Conservation (phyloP, 1,284 basidiomycete genomes). For the Moniliophthora roreri region DNA sequence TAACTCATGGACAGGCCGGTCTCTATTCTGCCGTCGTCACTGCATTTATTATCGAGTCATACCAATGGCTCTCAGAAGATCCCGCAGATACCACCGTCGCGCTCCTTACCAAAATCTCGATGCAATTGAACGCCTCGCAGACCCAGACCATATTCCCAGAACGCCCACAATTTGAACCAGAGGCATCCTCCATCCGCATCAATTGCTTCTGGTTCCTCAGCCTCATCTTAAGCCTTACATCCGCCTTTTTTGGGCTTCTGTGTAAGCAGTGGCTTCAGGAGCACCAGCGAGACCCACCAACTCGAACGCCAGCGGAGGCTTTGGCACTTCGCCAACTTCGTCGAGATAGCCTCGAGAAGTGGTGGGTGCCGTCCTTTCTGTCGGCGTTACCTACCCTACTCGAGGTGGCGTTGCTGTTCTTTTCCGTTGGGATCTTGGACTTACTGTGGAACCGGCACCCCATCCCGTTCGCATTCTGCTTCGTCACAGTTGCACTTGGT, state of each 20-base stretch:
- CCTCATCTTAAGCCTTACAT: too few relatives aligned
- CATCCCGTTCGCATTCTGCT: not conserved
- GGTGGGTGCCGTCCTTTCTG: not conserved
- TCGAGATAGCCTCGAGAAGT: not conserved
- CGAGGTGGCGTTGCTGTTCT: constrained; percentile 2
- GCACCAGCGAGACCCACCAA: too few relatives aligned
- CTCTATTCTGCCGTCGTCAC: constrained; percentile 8
- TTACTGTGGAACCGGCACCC: constrained; percentile 1
- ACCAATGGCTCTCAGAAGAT: constrained; percentile 7
- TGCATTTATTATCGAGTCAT: constrained; percentile 9
- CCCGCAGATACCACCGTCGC: too few relatives aligned
- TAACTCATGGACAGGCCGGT: not conserved
- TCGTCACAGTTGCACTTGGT: not conserved
- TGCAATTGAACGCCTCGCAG: constrained; percentile 2
- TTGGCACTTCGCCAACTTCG: too few relatives aligned
- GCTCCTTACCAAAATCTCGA: constrained; percentile 1
- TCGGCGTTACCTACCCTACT: constrained; percentile 2
- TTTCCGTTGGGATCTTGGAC: constrained; percentile 5
- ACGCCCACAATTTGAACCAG: too few relatives aligned
- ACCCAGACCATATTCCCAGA: not conserved
- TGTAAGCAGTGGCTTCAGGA: constrained; percentile 15
- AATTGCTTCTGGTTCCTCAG: too few relatives aligned
- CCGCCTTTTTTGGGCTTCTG: constrained; percentile 6
- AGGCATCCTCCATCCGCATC: too few relatives aligned
- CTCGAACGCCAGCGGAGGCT: too few relatives aligned